Evolutionary conservation across 441 rosid species (phyloP).

Genomic region (Populus hybrid): DNA sequence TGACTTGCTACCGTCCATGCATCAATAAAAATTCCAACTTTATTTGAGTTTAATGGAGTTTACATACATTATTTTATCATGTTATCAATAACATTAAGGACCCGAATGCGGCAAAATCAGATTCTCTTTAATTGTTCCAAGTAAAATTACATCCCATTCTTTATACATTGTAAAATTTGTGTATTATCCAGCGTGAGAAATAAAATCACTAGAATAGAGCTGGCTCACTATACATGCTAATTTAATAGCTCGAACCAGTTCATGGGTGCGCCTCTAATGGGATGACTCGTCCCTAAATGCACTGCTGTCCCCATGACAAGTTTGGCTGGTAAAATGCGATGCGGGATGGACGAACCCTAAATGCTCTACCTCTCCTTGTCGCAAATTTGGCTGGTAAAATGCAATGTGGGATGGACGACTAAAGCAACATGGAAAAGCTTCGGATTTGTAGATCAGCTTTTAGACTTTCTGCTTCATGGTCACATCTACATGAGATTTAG

Average conservation of each 20-base stretch:
- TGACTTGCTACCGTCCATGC: too few species aligned
- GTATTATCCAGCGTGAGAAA: too few species aligned
- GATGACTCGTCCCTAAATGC: slow-evolving; percentile 14
- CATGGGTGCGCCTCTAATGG: background rate
- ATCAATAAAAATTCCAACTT: too few species aligned
- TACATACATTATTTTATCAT: too few species aligned
- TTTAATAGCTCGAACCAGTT: background rate
- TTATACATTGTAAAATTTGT: too few species aligned
- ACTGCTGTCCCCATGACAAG: slow-evolving; percentile 83
- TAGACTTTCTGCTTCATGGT: slow-evolving; percentile 42
- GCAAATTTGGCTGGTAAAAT: slow-evolving; percentile 11
- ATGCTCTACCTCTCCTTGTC: background rate
- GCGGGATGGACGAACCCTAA: background rate
- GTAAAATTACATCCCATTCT: background rate
- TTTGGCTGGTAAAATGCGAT: slow-evolving; percentile 45
- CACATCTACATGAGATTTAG: slow-evolving; percentile 55
- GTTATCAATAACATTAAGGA: too few species aligned
- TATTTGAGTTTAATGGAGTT: too few species aligned
- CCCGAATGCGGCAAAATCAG: too few species aligned
- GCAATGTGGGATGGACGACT: too few species aligned
- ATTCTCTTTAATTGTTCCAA: background rate
- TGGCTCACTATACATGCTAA: too few species aligned
- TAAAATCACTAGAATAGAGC: too few species aligned
- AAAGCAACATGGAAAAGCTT: slow-evolving; percentile 1
- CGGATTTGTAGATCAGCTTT: background rate